Evolutionary conservation across 768 basidiomycete species (phyloP).

Genomic region (Rhizopogon vinicolor): DNA sequence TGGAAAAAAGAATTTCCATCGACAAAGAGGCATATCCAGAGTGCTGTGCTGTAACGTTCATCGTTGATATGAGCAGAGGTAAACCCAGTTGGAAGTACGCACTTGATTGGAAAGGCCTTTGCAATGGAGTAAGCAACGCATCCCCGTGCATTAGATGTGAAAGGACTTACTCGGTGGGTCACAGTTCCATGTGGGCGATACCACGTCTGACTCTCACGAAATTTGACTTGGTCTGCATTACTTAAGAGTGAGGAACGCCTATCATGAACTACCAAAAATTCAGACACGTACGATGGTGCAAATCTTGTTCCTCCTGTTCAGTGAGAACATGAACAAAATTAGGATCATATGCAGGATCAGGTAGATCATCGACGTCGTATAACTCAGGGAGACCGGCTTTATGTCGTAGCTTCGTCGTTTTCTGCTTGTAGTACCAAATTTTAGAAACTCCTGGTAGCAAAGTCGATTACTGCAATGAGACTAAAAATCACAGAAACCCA

Average conservation of each 20-base stretch:
- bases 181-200: constrained; percentile 82
- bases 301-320: constrained; percentile 55
- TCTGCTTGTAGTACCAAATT: constrained; percentile 71
- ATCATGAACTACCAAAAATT: background rate
- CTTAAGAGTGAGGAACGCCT: constrained; percentile 3
- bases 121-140: constrained; percentile 4
- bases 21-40: constrained; percentile 68
- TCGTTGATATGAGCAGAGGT: background rate
- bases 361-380: constrained; percentile 73
- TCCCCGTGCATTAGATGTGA: background rate
- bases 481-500: constrained; percentile 22
- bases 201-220: constrained; percentile 75
- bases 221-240: constrained; percentile 58
- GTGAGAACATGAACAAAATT: constrained; percentile 71
- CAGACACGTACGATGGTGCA: constrained; percentile 54
- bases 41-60: constrained; percentile 44
- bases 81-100: background rate
- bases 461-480: background rate
- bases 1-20: constrained; percentile 83
- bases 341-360: constrained; percentile 69
- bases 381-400: constrained; percentile 64
- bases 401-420: constrained; percentile 52
- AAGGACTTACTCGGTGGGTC: constrained; percentile 59
- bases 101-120: constrained; percentile 68
- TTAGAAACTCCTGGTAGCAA: constrained; percentile 51